phyloP scores from a whole-genome alignment of 2,329 filamentous ascomycete species.

The Pseudogymnoascus sp. region DNA sequence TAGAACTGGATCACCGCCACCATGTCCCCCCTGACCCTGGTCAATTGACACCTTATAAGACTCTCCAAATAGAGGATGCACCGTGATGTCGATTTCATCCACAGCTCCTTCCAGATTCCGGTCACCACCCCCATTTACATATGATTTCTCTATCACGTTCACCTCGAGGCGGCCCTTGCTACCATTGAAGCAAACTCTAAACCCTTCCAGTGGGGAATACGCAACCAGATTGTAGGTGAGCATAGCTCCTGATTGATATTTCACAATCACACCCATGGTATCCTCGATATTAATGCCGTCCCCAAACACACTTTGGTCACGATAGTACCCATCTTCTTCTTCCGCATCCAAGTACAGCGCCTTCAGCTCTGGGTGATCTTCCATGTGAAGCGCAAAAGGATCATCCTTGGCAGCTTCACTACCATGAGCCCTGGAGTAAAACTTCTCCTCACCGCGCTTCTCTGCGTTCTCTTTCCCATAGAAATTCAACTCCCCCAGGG shows the following conservation, averaged over 20 bases:
- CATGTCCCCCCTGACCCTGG: conserved; percentile 47
- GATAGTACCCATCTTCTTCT: conserved; percentile 53
- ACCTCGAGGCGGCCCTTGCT: conserved; percentile 51
- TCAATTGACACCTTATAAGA: conserved; percentile 46
- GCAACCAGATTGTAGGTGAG: conserved; percentile 52
- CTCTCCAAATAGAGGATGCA: conserved; percentile 48
- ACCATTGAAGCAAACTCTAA: conserved; percentile 50
- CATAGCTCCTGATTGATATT: conserved; percentile 47
- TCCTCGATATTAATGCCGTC: conserved; percentile 59
- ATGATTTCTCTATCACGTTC: conserved; percentile 54
- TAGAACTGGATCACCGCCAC: conserved; percentile 50
- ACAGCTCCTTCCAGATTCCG: conserved; percentile 46
- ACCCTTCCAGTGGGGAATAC: conserved; percentile 56
- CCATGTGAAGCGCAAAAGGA: conserved; percentile 51
- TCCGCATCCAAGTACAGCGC: conserved; percentile 54
- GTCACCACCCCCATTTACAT: conserved; percentile 52
- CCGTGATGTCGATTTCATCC: conserved; percentile 39
- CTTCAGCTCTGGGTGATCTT: conserved; percentile 44
- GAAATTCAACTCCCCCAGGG: conserved; percentile 49
- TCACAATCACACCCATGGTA: conserved; percentile 52
- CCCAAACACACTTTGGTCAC: conserved; percentile 54
- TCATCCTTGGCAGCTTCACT: conserved; percentile 43
- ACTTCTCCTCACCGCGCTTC: conserved; percentile 40
- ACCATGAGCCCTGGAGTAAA: conserved; percentile 43
- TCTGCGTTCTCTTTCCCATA: conserved; percentile 56